Percentiles rank a stretch among this genome's conserved stretches.
Evolutionary conservation across 176 grass and related monocot genomes (phyloP).

Genomic region (Echinochloa phyllopogon): DNA sequence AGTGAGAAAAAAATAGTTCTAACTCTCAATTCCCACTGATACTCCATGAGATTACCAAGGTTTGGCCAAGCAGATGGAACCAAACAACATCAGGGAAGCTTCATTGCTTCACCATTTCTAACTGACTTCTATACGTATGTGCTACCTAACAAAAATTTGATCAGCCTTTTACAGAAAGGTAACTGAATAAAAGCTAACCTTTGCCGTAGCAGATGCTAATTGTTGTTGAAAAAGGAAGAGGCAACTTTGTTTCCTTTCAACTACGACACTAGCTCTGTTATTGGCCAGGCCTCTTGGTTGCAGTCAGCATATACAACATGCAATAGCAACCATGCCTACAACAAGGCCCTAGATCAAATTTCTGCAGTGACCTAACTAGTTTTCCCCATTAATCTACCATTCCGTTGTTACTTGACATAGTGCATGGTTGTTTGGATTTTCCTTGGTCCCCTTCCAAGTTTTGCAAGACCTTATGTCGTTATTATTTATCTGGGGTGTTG

Average conservation of each 20-base stretch:
- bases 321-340: background rate
- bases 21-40: background rate
- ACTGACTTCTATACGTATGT: background rate
- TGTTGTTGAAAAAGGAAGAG: background rate
- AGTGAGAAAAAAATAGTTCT: background rate
- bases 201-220: background rate
- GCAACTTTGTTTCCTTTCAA: background rate
- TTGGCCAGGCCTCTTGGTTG: background rate
- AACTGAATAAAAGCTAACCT: background rate
- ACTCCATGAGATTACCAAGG: background rate
- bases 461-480: background rate
- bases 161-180: background rate
- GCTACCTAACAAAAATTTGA: background rate
- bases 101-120: conserved; percentile 24
- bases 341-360: background rate
- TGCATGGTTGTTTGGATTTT: background rate
- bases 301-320: background rate
- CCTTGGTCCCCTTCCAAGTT: background rate
- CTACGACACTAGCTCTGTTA: background rate
- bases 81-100: conserved; percentile 1
- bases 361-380: background rate
- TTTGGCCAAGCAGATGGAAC: background rate
- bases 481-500: background rate
- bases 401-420: background rate
- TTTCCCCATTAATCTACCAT: background rate